Evolutionary conservation across 345 rosid genomes (phyloP).

Genomic region (Microcos paniculata): DNA sequence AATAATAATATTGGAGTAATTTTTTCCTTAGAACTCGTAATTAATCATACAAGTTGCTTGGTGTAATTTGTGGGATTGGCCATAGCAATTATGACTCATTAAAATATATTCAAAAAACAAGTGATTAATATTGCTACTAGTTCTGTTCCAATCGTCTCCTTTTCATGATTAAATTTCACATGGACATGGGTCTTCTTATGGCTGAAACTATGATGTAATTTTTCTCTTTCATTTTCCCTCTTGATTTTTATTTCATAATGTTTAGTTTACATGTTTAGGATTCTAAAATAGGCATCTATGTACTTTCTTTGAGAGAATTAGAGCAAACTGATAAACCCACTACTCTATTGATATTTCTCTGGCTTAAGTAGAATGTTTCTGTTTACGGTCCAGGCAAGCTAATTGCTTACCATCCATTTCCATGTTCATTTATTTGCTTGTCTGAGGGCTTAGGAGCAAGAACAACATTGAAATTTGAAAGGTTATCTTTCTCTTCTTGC

Average conservation of each 20-base stretch:
- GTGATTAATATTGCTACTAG: neutral
- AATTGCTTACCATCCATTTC: neutral
- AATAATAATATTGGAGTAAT: neutral
- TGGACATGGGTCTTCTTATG: neutral
- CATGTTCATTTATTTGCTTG: neutral
- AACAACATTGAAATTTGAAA: neutral
- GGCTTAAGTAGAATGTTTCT: neutral
- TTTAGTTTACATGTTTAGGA: neutral
- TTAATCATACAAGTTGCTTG: neutral
- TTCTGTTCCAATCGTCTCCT: neutral
- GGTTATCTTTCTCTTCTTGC: neutral
- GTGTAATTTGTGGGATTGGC: neutral
- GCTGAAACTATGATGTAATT: constrained; percentile 8
- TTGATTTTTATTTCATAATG: neutral
- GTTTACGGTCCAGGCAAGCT: neutral
- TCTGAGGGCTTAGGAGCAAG: neutral
- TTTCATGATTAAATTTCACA: neutral
- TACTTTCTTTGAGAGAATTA: neutral
- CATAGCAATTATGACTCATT: neutral
- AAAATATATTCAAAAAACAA: neutral
- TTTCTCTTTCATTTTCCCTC: constrained; percentile 11
- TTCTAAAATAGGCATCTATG: neutral
- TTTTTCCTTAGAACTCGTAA: neutral
- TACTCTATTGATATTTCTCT: neutral
- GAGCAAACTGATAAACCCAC: neutral